Base-by-base conservation (phyloP, 495 filamentous ascomycete genomes). In the Monascus purpureus region DNA sequence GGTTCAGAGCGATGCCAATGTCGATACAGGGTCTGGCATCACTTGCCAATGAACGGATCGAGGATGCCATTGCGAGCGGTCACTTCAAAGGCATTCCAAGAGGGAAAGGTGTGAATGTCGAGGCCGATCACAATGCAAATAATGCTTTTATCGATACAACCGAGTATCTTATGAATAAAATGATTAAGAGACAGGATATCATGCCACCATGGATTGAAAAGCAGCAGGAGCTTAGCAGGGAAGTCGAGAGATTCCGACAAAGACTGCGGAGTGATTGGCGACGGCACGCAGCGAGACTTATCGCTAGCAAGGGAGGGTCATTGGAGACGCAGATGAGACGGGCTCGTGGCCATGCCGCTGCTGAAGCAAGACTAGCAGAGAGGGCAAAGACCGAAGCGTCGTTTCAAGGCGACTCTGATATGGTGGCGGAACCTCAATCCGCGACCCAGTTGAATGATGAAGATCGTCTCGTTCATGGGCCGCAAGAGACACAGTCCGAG, bases 151-250 rank as follows among this genome's bases (percentile, higher is more conserved):
- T 96, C 20, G 86, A 96, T 50, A 96, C 90, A 1, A 96, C 92
- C 0, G 88, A 94, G 54, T 95, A 94, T 50, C 82, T 96, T 42
- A 78, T 97, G 77, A 97, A 97, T 52, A 93, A 92, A 58, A 95
- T 96, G 49, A 95, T 97, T 39, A 79, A 95, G 57, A 80, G 81
- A 34, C 90, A 97, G 51, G 90, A 67, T 29, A 67, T 70, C 34
- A 62, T 62, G 17, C 65, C 51, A 28, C 67, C 57, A 4, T 70
- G 53, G 92, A 95, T 97, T 29, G 90, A 96, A 53, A 96, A 95
- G 49, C 90, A 97, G 52, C 90, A 95, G 51, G 87, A 95, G 43
- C 61, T 97, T 6, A 65, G 75, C 4, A 72, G 66, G 33, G 72
- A 80, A 8, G 65, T 76, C 5, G 66, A 62, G 26, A 60, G 66